Evolutionary conservation across 2,329 filamentous ascomycete genomes (phyloP).

Genomic region (Fusarium siculi): DNA sequence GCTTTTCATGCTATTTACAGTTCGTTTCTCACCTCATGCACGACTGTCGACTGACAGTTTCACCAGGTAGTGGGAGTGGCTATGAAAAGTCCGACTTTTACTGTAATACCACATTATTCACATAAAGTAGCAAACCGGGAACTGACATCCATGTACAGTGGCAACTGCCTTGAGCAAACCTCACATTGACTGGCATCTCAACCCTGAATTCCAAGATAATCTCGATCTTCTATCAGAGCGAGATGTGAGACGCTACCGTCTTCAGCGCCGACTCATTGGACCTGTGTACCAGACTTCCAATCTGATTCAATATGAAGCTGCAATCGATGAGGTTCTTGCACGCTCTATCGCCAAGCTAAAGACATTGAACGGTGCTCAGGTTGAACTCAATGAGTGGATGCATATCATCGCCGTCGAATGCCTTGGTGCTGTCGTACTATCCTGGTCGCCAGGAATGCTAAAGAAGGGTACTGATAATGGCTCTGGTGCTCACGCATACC

Average conservation of each 20-base stretch:
- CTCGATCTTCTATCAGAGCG: slow-evolving; percentile 64
- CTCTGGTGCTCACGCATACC: slow-evolving; percentile 60
- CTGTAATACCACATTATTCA: slow-evolving; percentile 47
- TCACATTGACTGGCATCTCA: slow-evolving; percentile 52
- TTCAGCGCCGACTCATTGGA: slow-evolving; percentile 61
- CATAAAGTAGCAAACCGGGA: not conserved
- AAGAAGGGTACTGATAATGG: slow-evolving; percentile 56
- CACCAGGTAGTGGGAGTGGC: slow-evolving; percentile 56
- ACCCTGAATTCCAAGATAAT: slow-evolving; percentile 53
- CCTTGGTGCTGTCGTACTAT: slow-evolving; percentile 60
- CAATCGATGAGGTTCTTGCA: slow-evolving; percentile 55
- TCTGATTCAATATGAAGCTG: slow-evolving; percentile 54
- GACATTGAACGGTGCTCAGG: slow-evolving; percentile 49
- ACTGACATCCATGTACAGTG: slow-evolving; percentile 46
- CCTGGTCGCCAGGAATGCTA: slow-evolving; percentile 63
- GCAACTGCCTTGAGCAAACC: slow-evolving; percentile 59
- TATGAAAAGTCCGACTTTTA: slow-evolving; percentile 66
- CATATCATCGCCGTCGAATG: slow-evolving; percentile 65
- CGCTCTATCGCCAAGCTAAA: slow-evolving; percentile 51
- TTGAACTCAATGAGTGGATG: slow-evolving; percentile 67
- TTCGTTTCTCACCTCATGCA: slow-evolving; percentile 48
- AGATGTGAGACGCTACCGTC: slow-evolving; percentile 57
- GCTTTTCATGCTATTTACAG: slow-evolving; percentile 52
- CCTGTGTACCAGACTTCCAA: slow-evolving; percentile 58
- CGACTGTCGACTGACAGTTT: not conserved